Percentiles rank a stretch among this genome's conserved stretches.
These are phyloP conservation scores for Staphylotrichum tortipilum DNA, from an alignment of 495 filamentous ascomycete species.

Conservation along the genomic window DNA sequence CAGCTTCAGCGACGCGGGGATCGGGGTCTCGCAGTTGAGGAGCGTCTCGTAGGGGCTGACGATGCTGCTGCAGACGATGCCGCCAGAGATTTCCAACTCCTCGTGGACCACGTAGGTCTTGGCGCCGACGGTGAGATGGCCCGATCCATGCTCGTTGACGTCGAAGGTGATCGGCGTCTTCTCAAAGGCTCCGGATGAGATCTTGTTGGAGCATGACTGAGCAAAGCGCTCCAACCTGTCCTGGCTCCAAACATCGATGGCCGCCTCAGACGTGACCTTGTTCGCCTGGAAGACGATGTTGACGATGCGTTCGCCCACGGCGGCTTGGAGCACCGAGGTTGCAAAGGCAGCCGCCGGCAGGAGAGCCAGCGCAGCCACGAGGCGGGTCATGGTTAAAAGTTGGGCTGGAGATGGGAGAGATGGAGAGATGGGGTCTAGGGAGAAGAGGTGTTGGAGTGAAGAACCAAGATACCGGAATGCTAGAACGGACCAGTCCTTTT, in stretches of 20 bases:
- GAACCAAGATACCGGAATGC: too few relatives aligned
- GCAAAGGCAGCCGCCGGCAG: not conserved
- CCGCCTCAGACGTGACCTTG: conserved; percentile 1
- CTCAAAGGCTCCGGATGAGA: not conserved
- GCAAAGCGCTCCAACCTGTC: not conserved
- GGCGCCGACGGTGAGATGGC: not conserved
- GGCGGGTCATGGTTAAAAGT: too few relatives aligned
- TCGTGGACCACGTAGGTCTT: not conserved
- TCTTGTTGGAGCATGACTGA: not conserved
- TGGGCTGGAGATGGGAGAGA: too few relatives aligned
- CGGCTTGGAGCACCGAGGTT: not conserved
- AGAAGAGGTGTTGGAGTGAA: too few relatives aligned
- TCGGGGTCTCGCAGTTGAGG: not conserved
- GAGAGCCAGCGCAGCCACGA: too few relatives aligned
- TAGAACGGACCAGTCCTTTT: too few relatives aligned
- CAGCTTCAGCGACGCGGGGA: not conserved
- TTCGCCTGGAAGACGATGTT: not conserved
- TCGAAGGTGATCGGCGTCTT: not conserved
- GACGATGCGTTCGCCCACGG: not conserved
- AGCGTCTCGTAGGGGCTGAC: not conserved
- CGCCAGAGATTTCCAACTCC: not conserved
- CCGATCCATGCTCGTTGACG: not conserved
- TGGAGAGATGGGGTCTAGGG: too few relatives aligned
- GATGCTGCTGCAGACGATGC: not conserved
- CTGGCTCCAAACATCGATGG: conserved; percentile 1